These are phyloP conservation scores for Leucoagaricus sp. DNA, from an alignment of 1,284 basidiomycete genomes.

Conservation along the genomic window DNA sequence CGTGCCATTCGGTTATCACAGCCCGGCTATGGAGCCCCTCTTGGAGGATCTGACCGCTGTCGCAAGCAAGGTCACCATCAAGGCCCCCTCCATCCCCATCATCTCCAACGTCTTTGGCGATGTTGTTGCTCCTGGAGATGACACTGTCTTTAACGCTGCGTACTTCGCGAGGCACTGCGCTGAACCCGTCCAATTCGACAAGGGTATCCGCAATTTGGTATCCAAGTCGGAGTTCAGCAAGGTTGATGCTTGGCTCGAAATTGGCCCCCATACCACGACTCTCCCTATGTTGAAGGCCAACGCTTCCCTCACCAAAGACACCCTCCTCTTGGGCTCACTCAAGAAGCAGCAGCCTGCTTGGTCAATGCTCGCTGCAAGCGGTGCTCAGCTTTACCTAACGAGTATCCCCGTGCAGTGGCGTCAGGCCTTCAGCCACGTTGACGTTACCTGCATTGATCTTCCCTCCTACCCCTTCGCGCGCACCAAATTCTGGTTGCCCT, in stretches of 20 bases:
- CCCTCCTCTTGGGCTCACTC: slow-evolving; percentile 45
- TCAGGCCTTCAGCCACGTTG: slow-evolving; percentile 49
- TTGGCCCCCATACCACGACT: slow-evolving; percentile 61
- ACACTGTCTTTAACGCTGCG: slow-evolving; percentile 40
- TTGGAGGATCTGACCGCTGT: slow-evolving; percentile 46
- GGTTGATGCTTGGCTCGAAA: slow-evolving; percentile 58
- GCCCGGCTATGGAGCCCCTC: slow-evolving; percentile 57
- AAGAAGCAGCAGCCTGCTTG: slow-evolving; percentile 46
- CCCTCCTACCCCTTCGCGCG: slow-evolving; percentile 63
- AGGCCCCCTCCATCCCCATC: slow-evolving; percentile 54
- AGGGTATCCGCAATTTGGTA: slow-evolving; percentile 45
- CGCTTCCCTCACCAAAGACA: slow-evolving; percentile 25
- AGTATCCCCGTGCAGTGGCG: slow-evolving; percentile 52
- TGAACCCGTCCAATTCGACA: slow-evolving; percentile 58
- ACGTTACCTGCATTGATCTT: slow-evolving; percentile 42
- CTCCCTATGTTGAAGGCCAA: slow-evolving; percentile 54
- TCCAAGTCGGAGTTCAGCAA: slow-evolving; percentile 23
- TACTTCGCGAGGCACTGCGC: slow-evolving; percentile 45
- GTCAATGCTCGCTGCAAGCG: slow-evolving; percentile 42
- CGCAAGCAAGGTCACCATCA: slow-evolving; percentile 37
- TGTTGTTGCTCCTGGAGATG: slow-evolving; percentile 54
- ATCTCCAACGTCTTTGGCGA: slow-evolving; percentile 59
- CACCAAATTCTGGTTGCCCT: slow-evolving; percentile 58
- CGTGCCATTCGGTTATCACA: slow-evolving; percentile 68
- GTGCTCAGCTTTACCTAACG: slow-evolving; percentile 51